Conservation (phyloP, 257 asterid species). For the Sherardia arvensis region DNA sequence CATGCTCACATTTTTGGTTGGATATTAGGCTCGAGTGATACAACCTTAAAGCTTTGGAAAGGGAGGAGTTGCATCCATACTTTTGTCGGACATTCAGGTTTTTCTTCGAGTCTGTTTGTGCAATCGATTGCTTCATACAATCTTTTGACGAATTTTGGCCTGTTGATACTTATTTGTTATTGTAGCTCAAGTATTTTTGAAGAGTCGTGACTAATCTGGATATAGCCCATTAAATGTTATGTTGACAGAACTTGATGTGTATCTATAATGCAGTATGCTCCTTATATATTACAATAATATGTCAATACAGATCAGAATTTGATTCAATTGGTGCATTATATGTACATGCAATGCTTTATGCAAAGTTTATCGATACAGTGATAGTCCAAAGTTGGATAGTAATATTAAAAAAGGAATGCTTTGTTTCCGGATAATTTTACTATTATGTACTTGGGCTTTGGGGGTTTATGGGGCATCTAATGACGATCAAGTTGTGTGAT, state of each 20-base stretch:
- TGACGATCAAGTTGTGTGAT: not conserved
- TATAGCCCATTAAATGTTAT: not conserved
- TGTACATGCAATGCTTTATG: too few species aligned
- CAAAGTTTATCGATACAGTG: too few species aligned
- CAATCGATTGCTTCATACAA: too few species aligned
- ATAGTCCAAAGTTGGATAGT: too few species aligned
- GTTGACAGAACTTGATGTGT: not conserved
- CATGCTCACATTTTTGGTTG: conserved; percentile 14
- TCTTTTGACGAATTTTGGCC: not conserved
- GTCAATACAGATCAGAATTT: too few species aligned
- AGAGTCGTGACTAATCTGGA: conserved; percentile 2
- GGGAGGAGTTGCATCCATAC: conserved; percentile 69
- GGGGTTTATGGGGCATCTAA: not conserved
- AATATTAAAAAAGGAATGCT: too few species aligned
- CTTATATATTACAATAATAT: not conserved
- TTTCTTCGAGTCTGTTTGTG: conserved; percentile 3
- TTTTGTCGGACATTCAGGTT: conserved; percentile 87
- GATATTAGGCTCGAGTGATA: conserved; percentile 83
- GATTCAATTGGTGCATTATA: too few species aligned
- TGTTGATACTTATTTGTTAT: too few species aligned
- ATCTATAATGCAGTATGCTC: not conserved
- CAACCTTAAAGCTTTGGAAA: conserved; percentile 87
- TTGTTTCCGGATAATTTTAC: too few species aligned
- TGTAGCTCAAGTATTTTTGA: too few species aligned
- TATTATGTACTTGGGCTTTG: too few species aligned